Conservation (phyloP, 116 monocot genomes). For the Phalaenopsis hybrid region DNA sequence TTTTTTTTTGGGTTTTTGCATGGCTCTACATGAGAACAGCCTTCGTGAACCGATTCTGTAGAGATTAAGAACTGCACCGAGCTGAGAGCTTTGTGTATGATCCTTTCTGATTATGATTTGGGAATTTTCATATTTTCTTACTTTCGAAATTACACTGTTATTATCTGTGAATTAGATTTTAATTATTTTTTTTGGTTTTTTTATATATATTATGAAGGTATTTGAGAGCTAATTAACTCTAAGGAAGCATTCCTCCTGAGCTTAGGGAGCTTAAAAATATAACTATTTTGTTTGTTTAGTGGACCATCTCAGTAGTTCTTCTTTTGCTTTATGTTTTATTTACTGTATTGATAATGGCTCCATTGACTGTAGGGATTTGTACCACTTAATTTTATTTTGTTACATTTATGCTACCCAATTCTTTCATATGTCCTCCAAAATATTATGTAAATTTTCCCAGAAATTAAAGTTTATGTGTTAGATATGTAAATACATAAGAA, state of each 20-base stretch:
- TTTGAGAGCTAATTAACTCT: conserved; percentile 78
- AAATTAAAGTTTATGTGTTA: too few relatives aligned
- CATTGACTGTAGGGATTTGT: conserved; percentile 65
- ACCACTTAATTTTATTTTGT: too few relatives aligned
- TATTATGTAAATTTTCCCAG: too few relatives aligned
- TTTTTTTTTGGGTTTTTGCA: conserved; percentile 11
- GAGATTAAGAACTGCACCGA: conserved; percentile 65
- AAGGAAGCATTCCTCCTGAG: conserved; percentile 76
- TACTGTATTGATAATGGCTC: neutral
- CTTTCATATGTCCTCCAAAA: too few relatives aligned
- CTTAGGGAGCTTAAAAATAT: conserved; percentile 65
- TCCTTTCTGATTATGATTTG: neutral
- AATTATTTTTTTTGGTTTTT: neutral
- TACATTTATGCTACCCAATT: too few relatives aligned
- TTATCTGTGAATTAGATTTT: neutral
- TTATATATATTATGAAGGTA: conserved; percentile 40
- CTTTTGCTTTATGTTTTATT: neutral
- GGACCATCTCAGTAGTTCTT: neutral
- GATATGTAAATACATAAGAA: too few relatives aligned
- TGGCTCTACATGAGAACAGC: conserved; percentile 85
- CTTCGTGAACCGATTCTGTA: conserved; percentile 71
- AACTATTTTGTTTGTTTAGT: conserved; percentile 56
- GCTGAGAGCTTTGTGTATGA: conserved; percentile 63
- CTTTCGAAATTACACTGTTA: neutral
- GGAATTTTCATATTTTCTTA: neutral